Base-by-base conservation (phyloP, 179 eudicot genomes). In the Silene noctiflora region DNA sequence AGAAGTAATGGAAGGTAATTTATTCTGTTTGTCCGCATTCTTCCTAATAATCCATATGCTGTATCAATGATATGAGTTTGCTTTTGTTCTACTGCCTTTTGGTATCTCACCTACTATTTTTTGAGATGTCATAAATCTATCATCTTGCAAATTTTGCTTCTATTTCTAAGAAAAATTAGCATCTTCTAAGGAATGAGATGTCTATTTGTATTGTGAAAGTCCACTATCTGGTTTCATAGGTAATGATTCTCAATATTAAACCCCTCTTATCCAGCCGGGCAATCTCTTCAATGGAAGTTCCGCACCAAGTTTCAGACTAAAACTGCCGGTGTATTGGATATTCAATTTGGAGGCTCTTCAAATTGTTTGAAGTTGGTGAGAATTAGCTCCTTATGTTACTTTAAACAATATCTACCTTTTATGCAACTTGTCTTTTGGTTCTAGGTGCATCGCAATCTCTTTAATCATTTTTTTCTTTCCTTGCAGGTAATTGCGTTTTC, bases 361-460 rank as follows among this genome's bases (percentile, higher is more conserved):
- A 77, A 87, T 65, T 86, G 84, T 85, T 87, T 95, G 85, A 95
- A 88, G 83, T 74, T 95, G 99, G 99, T 93, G 82, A 82, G 91
- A 61, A 21, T 75, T 73, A 64, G 17, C 55, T 24, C 33, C 51
- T 39, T 74, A 21, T 71, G 51, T 51, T 16, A 63, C 31, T 22
- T 48, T 44, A 13, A 12, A 7, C 53, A 19, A 3, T 46, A 4
- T 55, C 13, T 29, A 16, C 24, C 12, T 14, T 20, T 60, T 13
- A 12, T 5, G 10, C 39, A 35, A 61, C 29, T 33, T 55, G 5
- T 31, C 61, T n/a, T n/a, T 6, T 69, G 67, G 27, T 13, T 33
- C 27, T 51, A 51, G 5, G 24, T n/a, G 60, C 59, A 44, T 70
- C 11, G 21, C 72, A 48, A 66, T 60, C 8, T 61, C 9, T 33